Conservation (phyloP, 345 rosid species). For the Chamaenerion angustifolium region DNA sequence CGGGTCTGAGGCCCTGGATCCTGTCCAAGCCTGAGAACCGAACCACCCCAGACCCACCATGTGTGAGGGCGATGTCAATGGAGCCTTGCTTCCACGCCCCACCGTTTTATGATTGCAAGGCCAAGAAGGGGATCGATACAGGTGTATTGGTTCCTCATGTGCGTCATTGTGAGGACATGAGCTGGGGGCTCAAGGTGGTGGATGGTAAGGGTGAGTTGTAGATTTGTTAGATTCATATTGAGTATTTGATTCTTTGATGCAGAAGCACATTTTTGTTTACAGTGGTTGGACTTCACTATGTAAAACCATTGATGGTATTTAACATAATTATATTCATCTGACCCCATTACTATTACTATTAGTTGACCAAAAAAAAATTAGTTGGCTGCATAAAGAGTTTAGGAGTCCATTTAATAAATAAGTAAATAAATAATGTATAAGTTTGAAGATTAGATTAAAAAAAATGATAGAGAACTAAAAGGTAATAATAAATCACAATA, state of each 20-base stretch:
- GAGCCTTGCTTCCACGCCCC: slow-evolving; percentile 85
- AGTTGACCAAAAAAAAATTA: no score
- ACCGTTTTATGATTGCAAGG: slow-evolving; percentile 58
- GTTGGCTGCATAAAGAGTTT: no score
- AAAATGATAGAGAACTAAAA: no score
- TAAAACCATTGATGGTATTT: no score
- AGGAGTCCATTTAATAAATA: no score
- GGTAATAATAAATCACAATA: no score
- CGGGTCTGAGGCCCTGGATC: slow-evolving; percentile 63
- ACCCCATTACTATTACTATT: no score
- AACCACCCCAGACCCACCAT: slow-evolving; percentile 32
- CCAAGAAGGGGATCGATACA: slow-evolving; percentile 40
- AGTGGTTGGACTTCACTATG: no score
- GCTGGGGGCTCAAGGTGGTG: slow-evolving; percentile 67
- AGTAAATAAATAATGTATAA: no score
- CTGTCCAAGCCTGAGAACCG: slow-evolving; percentile 43
- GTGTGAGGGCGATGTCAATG: slow-evolving; percentile 45
- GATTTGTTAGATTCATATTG: neutral
- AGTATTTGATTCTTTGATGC: neutral
- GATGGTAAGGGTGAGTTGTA: slow-evolving; percentile 20
- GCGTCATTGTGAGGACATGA: slow-evolving; percentile 59
- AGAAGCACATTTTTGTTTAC: neutral
- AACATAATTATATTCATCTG: no score
- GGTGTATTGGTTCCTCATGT: slow-evolving; percentile 43
- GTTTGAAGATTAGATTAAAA: no score